A percentile compares a stretch with the other conserved stretches of the same genome.
Evolutionary conservation across 2,329 filamentous ascomycete species (phyloP).

Genomic region (Emericellopsis atlantica): DNA sequence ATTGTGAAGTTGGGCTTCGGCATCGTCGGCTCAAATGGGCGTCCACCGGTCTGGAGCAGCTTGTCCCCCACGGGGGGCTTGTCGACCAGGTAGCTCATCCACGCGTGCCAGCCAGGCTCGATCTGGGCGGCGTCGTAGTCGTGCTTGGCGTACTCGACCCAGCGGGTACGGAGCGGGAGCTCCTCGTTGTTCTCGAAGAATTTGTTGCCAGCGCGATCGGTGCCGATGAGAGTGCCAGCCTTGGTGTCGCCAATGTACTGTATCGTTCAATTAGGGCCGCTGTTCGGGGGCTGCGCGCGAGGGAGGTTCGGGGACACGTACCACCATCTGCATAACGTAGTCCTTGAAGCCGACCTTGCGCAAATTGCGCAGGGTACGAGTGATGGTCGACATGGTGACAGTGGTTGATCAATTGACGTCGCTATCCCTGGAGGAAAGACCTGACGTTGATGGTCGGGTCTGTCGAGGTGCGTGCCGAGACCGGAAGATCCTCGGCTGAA

Average conservation of each 20-base stretch:
- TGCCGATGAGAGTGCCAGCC: conserved; percentile 72
- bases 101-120: conserved; percentile 95
- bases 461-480: neutral
- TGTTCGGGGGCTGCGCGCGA: no score
- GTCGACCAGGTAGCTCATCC: conserved; percentile 91
- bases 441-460: neutral
- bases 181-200: conserved; percentile 95
- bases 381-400: conserved; percentile 71
- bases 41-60: conserved; percentile 51
- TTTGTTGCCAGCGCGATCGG: conserved; percentile 91
- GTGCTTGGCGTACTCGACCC: conserved; percentile 90
- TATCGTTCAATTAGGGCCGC: no score
- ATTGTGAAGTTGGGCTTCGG: conserved; percentile 64
- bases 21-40: conserved; percentile 64
- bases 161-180: conserved; percentile 87
- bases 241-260: conserved; percentile 78
- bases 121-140: conserved; percentile 77
- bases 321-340: conserved; percentile 84
- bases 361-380: conserved; percentile 76
- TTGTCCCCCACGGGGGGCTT: conserved; percentile 70
- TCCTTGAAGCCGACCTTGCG: conserved; percentile 86
- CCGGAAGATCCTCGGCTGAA: neutral
- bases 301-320: conserved; percentile 34
- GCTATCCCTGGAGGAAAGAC: conserved; percentile 3
- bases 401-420: neutral